phyloP scores from a whole-genome alignment of 2,329 filamentous ascomycete genomes.

The Ilyonectria mors-panacis region DNA sequence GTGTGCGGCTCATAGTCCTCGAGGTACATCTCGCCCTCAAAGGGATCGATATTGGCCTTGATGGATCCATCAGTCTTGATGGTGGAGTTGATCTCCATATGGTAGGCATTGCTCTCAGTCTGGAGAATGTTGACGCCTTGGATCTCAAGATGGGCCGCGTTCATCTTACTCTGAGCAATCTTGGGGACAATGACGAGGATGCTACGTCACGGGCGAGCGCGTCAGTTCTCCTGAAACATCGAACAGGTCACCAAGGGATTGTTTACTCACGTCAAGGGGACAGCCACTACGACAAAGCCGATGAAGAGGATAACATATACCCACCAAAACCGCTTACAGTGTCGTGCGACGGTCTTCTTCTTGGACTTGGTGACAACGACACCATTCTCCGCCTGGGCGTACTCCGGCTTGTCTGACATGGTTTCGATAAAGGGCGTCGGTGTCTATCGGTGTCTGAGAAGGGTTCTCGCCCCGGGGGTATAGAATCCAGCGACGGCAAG shows the following conservation, averaged over 20 bases:
- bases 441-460: neutral
- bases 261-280: slow-evolving; percentile 71
- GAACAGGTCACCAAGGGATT: neutral
- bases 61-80: slow-evolving; percentile 67
- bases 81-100: slow-evolving; percentile 70
- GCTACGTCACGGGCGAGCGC: slow-evolving; percentile 51
- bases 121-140: slow-evolving; percentile 66
- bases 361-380: slow-evolving; percentile 49
- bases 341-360: slow-evolving; percentile 59
- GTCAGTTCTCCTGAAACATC: slow-evolving; percentile 25
- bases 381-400: slow-evolving; percentile 54
- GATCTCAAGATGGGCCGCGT: slow-evolving; percentile 67
- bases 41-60: slow-evolving; percentile 66
- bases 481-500: neutral
- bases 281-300: slow-evolving; percentile 66
- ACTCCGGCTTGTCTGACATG: slow-evolving; percentile 58
- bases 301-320: slow-evolving; percentile 67
- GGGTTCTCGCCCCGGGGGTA: neutral
- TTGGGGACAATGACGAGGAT: slow-evolving; percentile 70
- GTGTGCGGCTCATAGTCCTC: slow-evolving; percentile 62
- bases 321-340: slow-evolving; percentile 75
- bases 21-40: slow-evolving; percentile 69
- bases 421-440: slow-evolving; percentile 8
- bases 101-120: slow-evolving; percentile 61
- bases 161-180: slow-evolving; percentile 70